These are phyloP conservation scores for Physcomitrium patens DNA, from an alignment of 225 moss, liverwort and hornwort species.

Conservation along the genomic window DNA sequence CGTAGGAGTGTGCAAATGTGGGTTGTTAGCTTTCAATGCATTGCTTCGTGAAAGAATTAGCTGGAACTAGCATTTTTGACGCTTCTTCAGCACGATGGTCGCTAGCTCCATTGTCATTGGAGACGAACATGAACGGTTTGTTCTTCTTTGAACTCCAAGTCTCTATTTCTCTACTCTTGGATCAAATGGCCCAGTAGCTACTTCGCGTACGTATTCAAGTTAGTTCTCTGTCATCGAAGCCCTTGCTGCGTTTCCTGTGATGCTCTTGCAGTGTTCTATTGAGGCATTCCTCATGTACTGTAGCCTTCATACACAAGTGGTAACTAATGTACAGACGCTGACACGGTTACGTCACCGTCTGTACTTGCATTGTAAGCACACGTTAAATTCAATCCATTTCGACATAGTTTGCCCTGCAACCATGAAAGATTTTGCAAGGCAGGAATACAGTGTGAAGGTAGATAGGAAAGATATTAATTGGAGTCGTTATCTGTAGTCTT, in stretches of 20 bases:
- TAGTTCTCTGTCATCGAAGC: no score
- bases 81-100: not conserved
- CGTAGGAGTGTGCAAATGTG: not conserved
- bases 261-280: not conserved
- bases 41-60: slow-evolving; percentile 9
- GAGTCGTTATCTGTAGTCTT: not conserved
- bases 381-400: slow-evolving; percentile 12
- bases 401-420: slow-evolving; percentile 22
- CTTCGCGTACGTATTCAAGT: no score
- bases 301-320: slow-evolving; percentile 4
- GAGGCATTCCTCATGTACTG: slow-evolving; percentile 12
- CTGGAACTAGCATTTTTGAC: not conserved
- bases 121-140: not conserved
- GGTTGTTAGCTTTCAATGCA: not conserved
- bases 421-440: not conserved
- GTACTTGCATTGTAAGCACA: slow-evolving; percentile 5
- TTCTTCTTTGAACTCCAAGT: not conserved
- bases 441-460: not conserved
- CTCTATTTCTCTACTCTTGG: not conserved
- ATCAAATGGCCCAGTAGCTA: no score
- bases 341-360: not conserved
- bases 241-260: no score
- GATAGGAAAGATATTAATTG: not conserved
- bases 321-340: slow-evolving; percentile 4
- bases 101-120: no score